Percentiles rank a stretch among this genome's conserved stretches.
Conservation (phyloP, 495 filamentous ascomycete genomes). For the Clohesyomyces aquaticus region DNA sequence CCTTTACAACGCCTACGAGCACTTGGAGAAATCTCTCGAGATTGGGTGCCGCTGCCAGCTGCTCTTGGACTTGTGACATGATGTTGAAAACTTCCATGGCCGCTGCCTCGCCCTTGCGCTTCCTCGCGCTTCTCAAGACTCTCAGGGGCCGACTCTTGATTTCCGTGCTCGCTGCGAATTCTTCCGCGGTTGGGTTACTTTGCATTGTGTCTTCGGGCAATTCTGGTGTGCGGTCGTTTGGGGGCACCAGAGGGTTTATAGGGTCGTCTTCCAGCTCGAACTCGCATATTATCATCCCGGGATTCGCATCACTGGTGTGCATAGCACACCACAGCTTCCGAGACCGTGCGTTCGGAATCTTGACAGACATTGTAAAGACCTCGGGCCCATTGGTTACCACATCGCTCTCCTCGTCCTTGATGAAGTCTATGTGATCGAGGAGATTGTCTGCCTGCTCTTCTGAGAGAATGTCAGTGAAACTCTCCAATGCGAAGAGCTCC, state of each 20-base stretch:
- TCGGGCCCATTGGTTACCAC: conserved; percentile 77
- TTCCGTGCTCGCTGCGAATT: conserved; percentile 73
- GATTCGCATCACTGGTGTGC: conserved; percentile 68
- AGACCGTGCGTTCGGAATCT: conserved; percentile 54
- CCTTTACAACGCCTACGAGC: conserved; percentile 76
- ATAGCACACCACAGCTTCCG: conserved; percentile 88
- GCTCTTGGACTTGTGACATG: conserved; percentile 83
- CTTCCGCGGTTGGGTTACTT: conserved; percentile 69
- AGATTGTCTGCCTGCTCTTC: conserved; percentile 83
- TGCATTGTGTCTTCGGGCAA: conserved; percentile 74
- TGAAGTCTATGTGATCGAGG: conserved; percentile 85
- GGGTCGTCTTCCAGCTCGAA: conserved; percentile 88
- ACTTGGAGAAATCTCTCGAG: conserved; percentile 72
- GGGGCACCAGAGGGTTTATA: conserved; percentile 66
- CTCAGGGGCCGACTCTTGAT: conserved; percentile 76
- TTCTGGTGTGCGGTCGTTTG: conserved; percentile 59
- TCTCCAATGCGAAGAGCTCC: conserved; percentile 72
- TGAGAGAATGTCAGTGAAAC: conserved; percentile 77
- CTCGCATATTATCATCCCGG: conserved; percentile 81
- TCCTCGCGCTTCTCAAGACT: conserved; percentile 75
- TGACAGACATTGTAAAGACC: conserved; percentile 78
- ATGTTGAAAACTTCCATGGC: conserved; percentile 95
- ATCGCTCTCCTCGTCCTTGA: conserved; percentile 76
- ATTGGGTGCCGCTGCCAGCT: conserved; percentile 68
- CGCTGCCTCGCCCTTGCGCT: conserved; percentile 78